Base-by-base conservation (phyloP, 345 rosid species). In the Euphorbia pulcherrima region DNA sequence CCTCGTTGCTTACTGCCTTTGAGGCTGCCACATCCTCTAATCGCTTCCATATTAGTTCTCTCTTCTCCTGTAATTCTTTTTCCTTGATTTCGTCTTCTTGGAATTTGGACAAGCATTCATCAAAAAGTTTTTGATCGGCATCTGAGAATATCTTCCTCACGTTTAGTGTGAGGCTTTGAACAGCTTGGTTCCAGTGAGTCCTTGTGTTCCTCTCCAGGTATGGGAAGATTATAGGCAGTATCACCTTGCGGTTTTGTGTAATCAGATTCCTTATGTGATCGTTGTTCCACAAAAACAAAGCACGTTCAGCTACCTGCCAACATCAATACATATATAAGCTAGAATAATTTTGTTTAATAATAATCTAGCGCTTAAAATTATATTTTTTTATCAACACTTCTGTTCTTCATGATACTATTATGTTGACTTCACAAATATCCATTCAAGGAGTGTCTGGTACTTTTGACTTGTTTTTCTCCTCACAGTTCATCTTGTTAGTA, bases 11-110 rank as follows among this genome's bases (percentile, higher is more conserved):
- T 29, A 81, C 78, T 41, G 77, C 77, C 64, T 75, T 82, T 7
- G 90, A 85, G 62, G 87, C 84, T 2, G 90, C 92, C 68, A 81
- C 64, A 14, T 90, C 87, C 77, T 88, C 94, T 77, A 90, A 75
- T 35, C 68, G 77, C 78, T 85, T 86, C 97, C 94, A 90, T 21
- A 69, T 79, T 59, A 76, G 52, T 68, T 85, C 87, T 26, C 88
- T 72, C 75, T 80, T 88, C 48, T 84, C 82, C 73, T 27, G 65
- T 50, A 60, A 66, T 68, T 88, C 77, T 41, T 59, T 72, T 72
- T 78, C 79, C 75, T 80, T 85, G 17, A 29, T 68, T 76, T 85
- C 90, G 47, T 83, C 83, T 44, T 85, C 94, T 75, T 79, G 79
- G 72, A 77, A 86, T 68, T 75, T 85, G 17, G 67, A 74, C 75